These are phyloP conservation scores for Halocafeteria seosinensis DNA, from an alignment of 108 stramenopile genomes.

Conservation along the genomic window DNA sequence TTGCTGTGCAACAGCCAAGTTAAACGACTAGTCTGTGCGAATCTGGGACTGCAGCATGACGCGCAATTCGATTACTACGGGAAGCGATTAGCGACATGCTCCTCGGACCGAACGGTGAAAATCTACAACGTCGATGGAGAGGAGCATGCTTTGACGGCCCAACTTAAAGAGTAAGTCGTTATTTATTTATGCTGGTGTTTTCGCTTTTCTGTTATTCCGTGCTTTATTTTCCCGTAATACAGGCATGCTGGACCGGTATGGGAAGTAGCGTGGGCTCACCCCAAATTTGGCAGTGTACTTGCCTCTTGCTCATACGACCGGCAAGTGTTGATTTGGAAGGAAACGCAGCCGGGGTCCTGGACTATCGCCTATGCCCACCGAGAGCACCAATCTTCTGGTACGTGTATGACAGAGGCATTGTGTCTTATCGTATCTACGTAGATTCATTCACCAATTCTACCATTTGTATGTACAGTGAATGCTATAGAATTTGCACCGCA, in stretches of 20 bases:
- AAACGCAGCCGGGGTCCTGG: slow-evolving; percentile 60
- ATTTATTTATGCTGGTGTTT: neutral
- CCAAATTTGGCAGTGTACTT: slow-evolving; percentile 64
- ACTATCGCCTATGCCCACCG: slow-evolving; percentile 49
- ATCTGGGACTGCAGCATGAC: slow-evolving; percentile 43
- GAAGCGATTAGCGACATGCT: slow-evolving; percentile 71
- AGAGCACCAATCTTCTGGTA: neutral
- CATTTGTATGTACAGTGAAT: too few relatives aligned
- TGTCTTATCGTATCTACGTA: too few relatives aligned
- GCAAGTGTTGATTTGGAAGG: slow-evolving; percentile 60
- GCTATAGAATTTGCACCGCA: slow-evolving; percentile 61
- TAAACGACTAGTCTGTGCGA: neutral
- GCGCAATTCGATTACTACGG: slow-evolving; percentile 81
- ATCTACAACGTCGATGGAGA: slow-evolving; percentile 66
- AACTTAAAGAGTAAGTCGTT: slow-evolving; percentile 6
- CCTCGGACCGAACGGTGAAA: slow-evolving; percentile 68
- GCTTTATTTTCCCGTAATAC: neutral
- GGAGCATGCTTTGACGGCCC: slow-evolving; percentile 20
- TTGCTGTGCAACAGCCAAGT: neutral
- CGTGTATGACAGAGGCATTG: too few relatives aligned
- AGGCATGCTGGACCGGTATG: slow-evolving; percentile 80
- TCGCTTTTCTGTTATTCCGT: neutral
- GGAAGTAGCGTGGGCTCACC: slow-evolving; percentile 82
- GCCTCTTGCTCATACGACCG: slow-evolving; percentile 74
- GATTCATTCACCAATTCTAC: too few relatives aligned